Evolutionary conservation across 139 green algal species (phyloP).

Genomic region (Asterochloris sp.): DNA sequence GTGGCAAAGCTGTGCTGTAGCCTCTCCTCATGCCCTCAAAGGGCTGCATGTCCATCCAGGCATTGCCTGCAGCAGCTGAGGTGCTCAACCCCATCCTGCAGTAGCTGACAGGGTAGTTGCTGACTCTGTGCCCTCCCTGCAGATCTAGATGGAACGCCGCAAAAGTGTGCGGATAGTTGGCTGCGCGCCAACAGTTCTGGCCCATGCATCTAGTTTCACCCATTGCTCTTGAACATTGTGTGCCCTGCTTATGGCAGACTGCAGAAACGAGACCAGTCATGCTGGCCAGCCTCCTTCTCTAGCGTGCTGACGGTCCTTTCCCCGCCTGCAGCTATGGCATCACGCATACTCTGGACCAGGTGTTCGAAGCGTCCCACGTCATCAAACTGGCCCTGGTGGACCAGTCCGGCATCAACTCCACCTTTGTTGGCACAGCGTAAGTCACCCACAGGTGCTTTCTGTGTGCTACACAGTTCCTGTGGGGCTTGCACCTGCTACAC

Average conservation of each 20-base stretch:
- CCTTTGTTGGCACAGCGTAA: constrained; percentile 37
- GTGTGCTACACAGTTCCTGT: no score
- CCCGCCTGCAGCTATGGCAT: constrained; percentile 48
- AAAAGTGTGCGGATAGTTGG: no score
- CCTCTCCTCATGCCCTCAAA: no score
- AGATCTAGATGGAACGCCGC: no score
- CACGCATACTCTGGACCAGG: constrained; percentile 65
- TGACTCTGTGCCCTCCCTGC: no score
- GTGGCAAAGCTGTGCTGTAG: no score
- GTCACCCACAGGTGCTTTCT: background rate
- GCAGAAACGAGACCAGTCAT: background rate
- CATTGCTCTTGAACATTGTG: background rate
- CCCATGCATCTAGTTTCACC: background rate
- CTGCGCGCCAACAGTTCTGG: no score
- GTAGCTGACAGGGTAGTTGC: no score
- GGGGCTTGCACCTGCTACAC: no score
- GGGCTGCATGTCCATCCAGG: no score
- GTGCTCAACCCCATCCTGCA: no score
- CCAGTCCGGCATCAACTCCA: constrained; percentile 31
- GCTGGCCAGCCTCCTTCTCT: background rate
- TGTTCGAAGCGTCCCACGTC: constrained; percentile 65
- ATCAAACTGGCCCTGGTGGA: constrained; percentile 65
- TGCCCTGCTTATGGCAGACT: background rate
- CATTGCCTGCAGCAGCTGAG: no score
- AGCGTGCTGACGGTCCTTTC: background rate